phyloP scores from a whole-genome alignment of 306 rosid genomes.

The barrel medic (Medicago truncatula) region DNA sequence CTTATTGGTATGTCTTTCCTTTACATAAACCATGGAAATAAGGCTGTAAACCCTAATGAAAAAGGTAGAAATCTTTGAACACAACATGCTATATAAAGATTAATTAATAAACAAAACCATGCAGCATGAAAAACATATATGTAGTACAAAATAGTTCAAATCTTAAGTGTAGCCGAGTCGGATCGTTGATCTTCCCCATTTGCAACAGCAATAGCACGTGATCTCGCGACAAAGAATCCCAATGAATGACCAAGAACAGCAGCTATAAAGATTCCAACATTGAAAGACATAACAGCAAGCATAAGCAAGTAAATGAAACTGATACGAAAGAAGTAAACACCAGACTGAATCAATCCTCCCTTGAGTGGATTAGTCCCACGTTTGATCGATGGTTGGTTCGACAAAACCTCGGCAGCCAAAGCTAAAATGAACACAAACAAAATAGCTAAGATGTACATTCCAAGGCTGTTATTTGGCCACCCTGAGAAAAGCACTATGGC shows the following conservation, averaged over 20 bases:
- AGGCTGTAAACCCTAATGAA: background rate
- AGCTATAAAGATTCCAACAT: slow-evolving; percentile 66
- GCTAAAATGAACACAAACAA: slow-evolving; percentile 62
- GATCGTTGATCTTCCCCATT: slow-evolving; percentile 18
- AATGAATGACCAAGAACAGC: slow-evolving; percentile 70
- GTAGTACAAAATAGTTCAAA: slow-evolving; percentile 38
- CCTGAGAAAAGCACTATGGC: slow-evolving; percentile 59
- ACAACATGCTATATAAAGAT: background rate
- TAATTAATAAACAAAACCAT: background rate
- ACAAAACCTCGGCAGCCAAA: slow-evolving; percentile 49
- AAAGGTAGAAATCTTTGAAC: background rate
- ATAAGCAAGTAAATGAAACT: slow-evolving; percentile 64
- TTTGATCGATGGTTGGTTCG: slow-evolving; percentile 45
- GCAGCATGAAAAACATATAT: background rate
- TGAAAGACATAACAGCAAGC: slow-evolving; percentile 84
- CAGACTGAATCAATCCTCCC: slow-evolving; percentile 42
- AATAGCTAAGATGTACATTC: slow-evolving; percentile 66
- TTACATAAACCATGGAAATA: background rate
- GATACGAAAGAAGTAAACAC: slow-evolving; percentile 48
- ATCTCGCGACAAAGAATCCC: slow-evolving; percentile 60
- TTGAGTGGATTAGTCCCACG: slow-evolving; percentile 20
- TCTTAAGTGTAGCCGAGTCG: background rate
- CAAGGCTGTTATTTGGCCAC: slow-evolving; percentile 64
- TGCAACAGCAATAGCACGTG: slow-evolving; percentile 42
- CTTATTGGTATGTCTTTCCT: background rate